Evolutionary conservation across 2,329 filamentous ascomycete genomes (phyloP), one percentile per base, ranked within the genome.

Genomic region (Stagonosporopsis vannaccii): DNA sequence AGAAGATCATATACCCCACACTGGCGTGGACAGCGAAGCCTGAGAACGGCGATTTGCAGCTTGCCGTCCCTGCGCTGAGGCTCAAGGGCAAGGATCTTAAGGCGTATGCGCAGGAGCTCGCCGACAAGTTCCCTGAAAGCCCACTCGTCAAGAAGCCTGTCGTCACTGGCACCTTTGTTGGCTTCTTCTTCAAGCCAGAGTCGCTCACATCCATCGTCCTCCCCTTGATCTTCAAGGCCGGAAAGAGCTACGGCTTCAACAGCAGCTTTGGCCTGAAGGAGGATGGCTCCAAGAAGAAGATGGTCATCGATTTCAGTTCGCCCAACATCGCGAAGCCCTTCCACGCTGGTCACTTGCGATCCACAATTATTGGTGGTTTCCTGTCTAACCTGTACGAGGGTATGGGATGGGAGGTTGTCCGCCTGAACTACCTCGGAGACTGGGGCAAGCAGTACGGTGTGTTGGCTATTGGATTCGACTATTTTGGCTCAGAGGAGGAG

Each of bases 241-340:
- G 85, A 60, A 62, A 74, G 9, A 77, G 80, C 20, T 96, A 85
- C 70, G 91, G 91, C 59, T 83, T 82, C 73, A 87, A 89, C 72
- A 78, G 80, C 17, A 80, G 80, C 37, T 71, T 83, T 33, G 88
- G 88, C 17, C 79, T 87, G 22, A 82, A 81, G 62, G 53, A 56
- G 32, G 86, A 92, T 69, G 82, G 84, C 33, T 78, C 80, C 20
- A 83, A 91, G 69, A 91, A 91, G 81, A 84, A 83, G 67, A 82
- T 88, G 40, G 85, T 95, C 47, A 84, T 95, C 67, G 91, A 95
- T 70, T 95, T 94, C 76, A 92, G 89, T 7, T 92, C 89, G 7
- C 91, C 91, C 46, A 95, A 95, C 74, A 92, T 95, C 57, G 91
- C 91, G 41, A 94, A 94, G 78, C 90, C 88, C 20, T 92, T 92